phyloP scores from a whole-genome alignment of 441 rosid species.

The Populus trichocarpa region DNA sequence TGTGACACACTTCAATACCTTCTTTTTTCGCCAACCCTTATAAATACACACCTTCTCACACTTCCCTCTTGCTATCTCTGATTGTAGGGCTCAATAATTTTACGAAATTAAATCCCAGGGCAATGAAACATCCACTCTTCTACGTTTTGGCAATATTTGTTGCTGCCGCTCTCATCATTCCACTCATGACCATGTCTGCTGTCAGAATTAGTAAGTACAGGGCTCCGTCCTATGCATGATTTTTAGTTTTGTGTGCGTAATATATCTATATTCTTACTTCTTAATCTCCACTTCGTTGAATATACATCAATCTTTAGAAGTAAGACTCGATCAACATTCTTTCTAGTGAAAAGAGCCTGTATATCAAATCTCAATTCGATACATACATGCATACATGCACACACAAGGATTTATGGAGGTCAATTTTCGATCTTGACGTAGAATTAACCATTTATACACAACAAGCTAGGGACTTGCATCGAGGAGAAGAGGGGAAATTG shows the following conservation, averaged over 20 bases:
- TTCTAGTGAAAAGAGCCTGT: no score
- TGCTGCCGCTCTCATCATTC: neutral
- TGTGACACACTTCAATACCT: slow-evolving; percentile 5
- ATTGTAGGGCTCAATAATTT: neutral
- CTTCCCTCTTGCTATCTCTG: neutral
- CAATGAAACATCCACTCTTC: neutral
- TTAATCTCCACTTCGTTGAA: no score
- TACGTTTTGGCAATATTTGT: neutral
- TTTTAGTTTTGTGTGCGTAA: neutral
- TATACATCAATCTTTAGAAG: no score
- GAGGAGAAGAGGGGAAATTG: neutral
- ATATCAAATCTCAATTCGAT: no score
- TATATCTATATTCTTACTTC: no score
- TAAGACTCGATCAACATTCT: no score
- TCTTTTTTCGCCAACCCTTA: neutral
- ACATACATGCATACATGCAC: no score
- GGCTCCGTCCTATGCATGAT: neutral
- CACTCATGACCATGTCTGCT: neutral
- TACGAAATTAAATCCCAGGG: neutral
- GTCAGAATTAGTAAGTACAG: neutral
- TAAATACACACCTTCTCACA: neutral
- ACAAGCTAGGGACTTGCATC: no score
- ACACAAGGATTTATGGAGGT: neutral
- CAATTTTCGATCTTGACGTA: neutral
- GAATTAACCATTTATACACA: no score